These are phyloP conservation scores for Aspergillus alliaceus DNA, from an alignment of 2,329 filamentous ascomycete genomes.

Conservation along the genomic window DNA sequence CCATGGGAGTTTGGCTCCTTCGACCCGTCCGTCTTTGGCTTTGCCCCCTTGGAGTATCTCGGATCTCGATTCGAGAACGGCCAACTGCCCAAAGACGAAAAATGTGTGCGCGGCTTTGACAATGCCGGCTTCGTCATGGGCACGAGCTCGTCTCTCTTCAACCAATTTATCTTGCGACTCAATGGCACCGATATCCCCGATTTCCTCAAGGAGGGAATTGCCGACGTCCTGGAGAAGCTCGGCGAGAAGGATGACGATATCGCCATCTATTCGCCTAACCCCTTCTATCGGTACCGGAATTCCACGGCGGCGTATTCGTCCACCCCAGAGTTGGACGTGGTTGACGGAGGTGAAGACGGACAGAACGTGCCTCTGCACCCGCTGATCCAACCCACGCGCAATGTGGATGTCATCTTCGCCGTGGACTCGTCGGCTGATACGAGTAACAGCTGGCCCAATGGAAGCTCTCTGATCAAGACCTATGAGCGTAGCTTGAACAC, in stretches of 20 bases:
- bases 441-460: slow-evolving; percentile 70
- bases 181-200: slow-evolving; percentile 53
- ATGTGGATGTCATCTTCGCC: slow-evolving; percentile 78
- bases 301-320: slow-evolving; percentile 58
- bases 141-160: slow-evolving; percentile 83
- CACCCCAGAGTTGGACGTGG: slow-evolving; percentile 61
- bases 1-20: slow-evolving; percentile 78
- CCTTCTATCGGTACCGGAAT: slow-evolving; percentile 57
- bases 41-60: slow-evolving; percentile 68
- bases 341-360: slow-evolving; percentile 72
- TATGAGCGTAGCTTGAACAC: slow-evolving; percentile 64
- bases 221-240: slow-evolving; percentile 54
- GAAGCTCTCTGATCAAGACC: slow-evolving; percentile 70
- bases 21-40: slow-evolving; percentile 71
- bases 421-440: slow-evolving; percentile 77
- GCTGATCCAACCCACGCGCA: slow-evolving; percentile 69
- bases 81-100: slow-evolving; percentile 52
- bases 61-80: slow-evolving; percentile 72
- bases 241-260: slow-evolving; percentile 68
- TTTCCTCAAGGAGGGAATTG: slow-evolving; percentile 54
- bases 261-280: slow-evolving; percentile 72
- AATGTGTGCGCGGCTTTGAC: slow-evolving; percentile 78
- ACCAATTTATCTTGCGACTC: slow-evolving; percentile 68
- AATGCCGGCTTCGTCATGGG: slow-evolving; percentile 82
- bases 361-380: slow-evolving; percentile 80